Evolutionary conservation across 2,329 filamentous ascomycete genomes (phyloP).

Genomic region (Xylaria polymorpha): DNA sequence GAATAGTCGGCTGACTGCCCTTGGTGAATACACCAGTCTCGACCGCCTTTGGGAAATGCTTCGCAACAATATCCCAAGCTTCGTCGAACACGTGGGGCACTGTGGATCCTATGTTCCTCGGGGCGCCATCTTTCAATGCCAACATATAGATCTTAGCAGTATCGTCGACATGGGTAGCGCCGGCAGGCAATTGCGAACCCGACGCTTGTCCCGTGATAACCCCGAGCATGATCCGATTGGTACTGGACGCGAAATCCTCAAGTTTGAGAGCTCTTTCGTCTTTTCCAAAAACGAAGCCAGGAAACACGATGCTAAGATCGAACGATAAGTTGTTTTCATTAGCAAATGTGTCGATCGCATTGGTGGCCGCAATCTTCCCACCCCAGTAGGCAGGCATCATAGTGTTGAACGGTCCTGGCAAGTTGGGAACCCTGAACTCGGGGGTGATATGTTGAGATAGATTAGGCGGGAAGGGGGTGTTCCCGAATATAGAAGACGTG

Average conservation of each 20-base stretch:
- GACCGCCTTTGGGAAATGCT: background rate
- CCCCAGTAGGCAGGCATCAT: slow-evolving; percentile 18
- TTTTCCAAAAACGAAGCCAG: slow-evolving; percentile 1
- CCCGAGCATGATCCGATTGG: background rate
- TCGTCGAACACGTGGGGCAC: background rate
- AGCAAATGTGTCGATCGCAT: slow-evolving; percentile 16
- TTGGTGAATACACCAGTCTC: slow-evolving; percentile 2
- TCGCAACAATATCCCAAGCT: background rate
- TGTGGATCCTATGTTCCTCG: background rate
- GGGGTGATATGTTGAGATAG: background rate
- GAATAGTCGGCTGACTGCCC: background rate
- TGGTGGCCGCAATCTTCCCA: slow-evolving; percentile 17
- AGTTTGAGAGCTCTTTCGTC: background rate
- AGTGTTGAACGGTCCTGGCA: slow-evolving; percentile 4
- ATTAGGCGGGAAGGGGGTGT: slow-evolving; percentile 14
- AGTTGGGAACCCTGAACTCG: background rate
- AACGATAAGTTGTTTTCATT: background rate
- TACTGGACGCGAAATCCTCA: background rate
- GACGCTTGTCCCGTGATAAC: background rate
- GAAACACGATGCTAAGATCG: background rate
- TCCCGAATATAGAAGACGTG: slow-evolving; percentile 7
- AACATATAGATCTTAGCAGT: background rate
- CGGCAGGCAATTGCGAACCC: background rate
- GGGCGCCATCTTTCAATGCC: background rate
- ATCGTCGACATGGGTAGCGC: background rate